Evolutionary conservation across 1,284 basidiomycete species (phyloP), one percentile per base, ranked within the genome.

Genomic region (Phylloporus gajari): DNA sequence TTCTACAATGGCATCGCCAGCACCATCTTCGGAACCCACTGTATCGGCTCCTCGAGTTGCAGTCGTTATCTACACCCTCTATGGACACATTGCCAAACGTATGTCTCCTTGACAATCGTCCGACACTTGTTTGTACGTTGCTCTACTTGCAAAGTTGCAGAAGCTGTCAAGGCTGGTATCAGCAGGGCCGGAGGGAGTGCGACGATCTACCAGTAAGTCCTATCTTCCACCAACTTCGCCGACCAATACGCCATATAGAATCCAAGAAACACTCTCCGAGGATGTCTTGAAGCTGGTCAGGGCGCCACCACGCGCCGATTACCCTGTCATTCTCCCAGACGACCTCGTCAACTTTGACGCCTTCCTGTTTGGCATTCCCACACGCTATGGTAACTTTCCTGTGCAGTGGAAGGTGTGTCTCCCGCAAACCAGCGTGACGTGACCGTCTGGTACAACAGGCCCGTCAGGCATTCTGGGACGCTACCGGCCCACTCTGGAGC

Each of bases 241-340:
- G 21, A 40, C 40, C n/a, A 27, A 70, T 13, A 63, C 40, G 27
- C n/a, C 21, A 19, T 67, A 4, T 73, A 93, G 92, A 83, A 91
- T 97, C 77, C 85, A 91, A 69, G 97, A 98, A 87, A 98, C 95
- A 13, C 92, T 97, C 70, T 81, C 93, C 5, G 83, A 90, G n/a
- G 93, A 95, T 38, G 85, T 98, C 72, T 87, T 97, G 70, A 82
- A 82, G 73, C 90, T 92, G 85, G 91, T 98, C 90, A 84, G 93
- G 85, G 96, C 94, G 2, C 90, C 92, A 15, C 79, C 91, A 58
- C 93, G 93, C 81, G 88, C 91, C 72, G 85, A 88, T 74, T 94
- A 94, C 86, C 94, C 95, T 60, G 80, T 94, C 80, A 87, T 97
- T 80, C 87, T 86, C 25, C 89, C 93, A 60, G 85, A 87, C 9